phyloP scores from a whole-genome alignment of 768 basidiomycete genomes.

The Xerocomus potaroensis region DNA sequence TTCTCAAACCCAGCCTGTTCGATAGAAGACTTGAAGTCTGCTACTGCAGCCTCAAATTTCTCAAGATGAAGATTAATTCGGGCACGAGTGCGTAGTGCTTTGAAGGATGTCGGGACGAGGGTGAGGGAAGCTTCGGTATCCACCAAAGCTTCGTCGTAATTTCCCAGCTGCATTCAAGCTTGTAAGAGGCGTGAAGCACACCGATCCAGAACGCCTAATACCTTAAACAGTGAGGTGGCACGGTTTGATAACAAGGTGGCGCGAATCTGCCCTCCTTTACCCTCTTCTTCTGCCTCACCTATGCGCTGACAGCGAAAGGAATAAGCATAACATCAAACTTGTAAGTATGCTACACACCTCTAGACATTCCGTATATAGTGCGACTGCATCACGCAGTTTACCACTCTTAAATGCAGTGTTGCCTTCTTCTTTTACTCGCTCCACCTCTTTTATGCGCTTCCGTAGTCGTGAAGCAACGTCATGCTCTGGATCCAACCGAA shows the following conservation, averaged over 20 bases:
- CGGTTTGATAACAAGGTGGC: constrained; percentile 80
- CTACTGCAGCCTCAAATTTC: constrained; percentile 63
- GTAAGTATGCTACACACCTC: constrained; percentile 41
- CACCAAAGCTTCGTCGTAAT: constrained; percentile 60
- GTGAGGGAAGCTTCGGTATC: constrained; percentile 68
- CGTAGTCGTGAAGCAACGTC: constrained; percentile 65
- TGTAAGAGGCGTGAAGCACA: constrained; percentile 1
- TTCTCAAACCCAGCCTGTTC: constrained; percentile 66
- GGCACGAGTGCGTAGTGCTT: constrained; percentile 82
- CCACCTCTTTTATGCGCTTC: constrained; percentile 78
- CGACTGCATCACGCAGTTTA: constrained; percentile 55
- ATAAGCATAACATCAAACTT: not conserved
- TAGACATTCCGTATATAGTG: constrained; percentile 67
- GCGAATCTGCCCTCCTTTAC: constrained; percentile 74
- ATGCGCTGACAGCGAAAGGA: constrained; percentile 44
- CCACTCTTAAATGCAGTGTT: constrained; percentile 69
- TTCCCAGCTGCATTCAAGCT: constrained; percentile 46
- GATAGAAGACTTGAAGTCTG: constrained; percentile 77
- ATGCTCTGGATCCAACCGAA: constrained; percentile 76
- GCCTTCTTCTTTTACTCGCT: constrained; percentile 81
- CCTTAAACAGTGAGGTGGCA: constrained; percentile 78
- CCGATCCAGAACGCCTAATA: constrained; percentile 19
- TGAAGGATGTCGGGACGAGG: constrained; percentile 67
- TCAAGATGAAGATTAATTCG: constrained; percentile 74
- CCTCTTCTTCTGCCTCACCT: constrained; percentile 65